Evolutionary conservation across 1,139 yeast species (phyloP).

Genomic region (Lodderomyces beijingensis): DNA sequence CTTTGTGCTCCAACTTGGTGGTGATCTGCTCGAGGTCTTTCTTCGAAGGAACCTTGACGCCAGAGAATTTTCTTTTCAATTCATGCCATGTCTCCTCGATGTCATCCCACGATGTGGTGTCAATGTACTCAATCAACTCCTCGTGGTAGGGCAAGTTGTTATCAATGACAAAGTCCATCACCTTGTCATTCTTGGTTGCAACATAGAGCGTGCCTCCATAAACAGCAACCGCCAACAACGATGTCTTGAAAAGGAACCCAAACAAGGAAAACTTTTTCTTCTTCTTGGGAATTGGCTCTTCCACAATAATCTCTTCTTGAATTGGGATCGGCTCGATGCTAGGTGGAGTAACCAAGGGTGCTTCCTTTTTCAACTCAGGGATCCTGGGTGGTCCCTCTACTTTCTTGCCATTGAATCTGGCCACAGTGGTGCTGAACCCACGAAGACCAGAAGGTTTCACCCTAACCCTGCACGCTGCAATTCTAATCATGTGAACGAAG

Average conservation of each 20-base stretch:
- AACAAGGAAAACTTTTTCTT: slow-evolving; percentile 31
- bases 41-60: slow-evolving; percentile 28
- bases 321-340: slow-evolving; percentile 4
- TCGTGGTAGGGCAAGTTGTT: slow-evolving; percentile 44
- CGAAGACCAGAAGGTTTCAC: slow-evolving; percentile 6
- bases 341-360: slow-evolving; percentile 9
- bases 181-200: slow-evolving; percentile 44
- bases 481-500: too few relatives aligned
- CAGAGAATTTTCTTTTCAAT: slow-evolving; percentile 19
- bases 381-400: slow-evolving; percentile 11
- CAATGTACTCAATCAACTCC: slow-evolving; percentile 37
- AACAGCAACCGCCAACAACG: slow-evolving; percentile 25
- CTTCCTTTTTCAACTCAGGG: slow-evolving; percentile 6
- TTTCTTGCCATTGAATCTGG: slow-evolving; percentile 8
- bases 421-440: slow-evolving; percentile 8
- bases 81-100: slow-evolving; percentile 19
- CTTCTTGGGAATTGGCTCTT: slow-evolving; percentile 11
- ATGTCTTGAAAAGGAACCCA: slow-evolving; percentile 29
- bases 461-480: too few relatives aligned
- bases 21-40: slow-evolving; percentile 33
- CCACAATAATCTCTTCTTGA: slow-evolving; percentile 5
- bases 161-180: slow-evolving; percentile 45
- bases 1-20: slow-evolving; percentile 27
- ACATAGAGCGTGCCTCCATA: slow-evolving; percentile 40
- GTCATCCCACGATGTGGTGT: slow-evolving; percentile 36